Conservation (phyloP, 2,329 filamentous ascomycete genomes). For the Nothopassalora personata region DNA sequence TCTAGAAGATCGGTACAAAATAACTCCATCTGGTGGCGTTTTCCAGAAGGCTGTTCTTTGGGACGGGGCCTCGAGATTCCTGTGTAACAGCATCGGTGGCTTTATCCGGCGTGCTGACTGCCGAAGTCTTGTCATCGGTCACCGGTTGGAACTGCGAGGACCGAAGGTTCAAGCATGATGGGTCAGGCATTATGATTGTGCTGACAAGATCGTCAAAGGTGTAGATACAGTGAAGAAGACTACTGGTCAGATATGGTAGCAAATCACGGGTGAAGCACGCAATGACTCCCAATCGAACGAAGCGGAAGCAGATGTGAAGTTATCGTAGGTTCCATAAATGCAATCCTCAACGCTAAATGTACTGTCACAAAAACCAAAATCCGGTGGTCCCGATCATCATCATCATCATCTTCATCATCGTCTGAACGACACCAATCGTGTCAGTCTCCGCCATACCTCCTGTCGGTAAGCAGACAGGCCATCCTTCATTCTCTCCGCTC, state of each 20-base stretch:
- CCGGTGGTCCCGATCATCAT: background rate
- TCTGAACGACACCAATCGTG: background rate
- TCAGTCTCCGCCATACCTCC: conserved; percentile 1
- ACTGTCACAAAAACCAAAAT: background rate
- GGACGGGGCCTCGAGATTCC: background rate
- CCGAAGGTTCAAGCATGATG: background rate
- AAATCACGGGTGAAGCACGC: background rate
- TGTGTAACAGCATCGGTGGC: background rate
- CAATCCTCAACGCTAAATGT: background rate
- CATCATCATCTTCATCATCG: background rate
- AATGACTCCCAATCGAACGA: background rate
- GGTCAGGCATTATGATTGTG: background rate
- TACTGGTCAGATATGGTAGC: background rate
- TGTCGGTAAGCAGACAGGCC: conserved; percentile 2
- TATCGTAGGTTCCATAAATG: background rate
- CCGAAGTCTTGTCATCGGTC: background rate
- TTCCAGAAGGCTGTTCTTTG: background rate
- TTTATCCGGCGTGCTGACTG: background rate
- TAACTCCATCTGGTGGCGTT: background rate
- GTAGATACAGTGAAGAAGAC: background rate
- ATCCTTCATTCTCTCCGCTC: conserved; percentile 18
- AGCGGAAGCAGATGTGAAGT: background rate
- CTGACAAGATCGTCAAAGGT: background rate
- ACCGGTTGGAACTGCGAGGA: background rate
- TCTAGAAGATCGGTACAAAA: background rate